A percentile compares a stretch with the other conserved stretches of the same genome.
Evolutionary conservation across 2,329 filamentous ascomycete genomes (phyloP).

Genomic region (Colletotrichum karsti): DNA sequence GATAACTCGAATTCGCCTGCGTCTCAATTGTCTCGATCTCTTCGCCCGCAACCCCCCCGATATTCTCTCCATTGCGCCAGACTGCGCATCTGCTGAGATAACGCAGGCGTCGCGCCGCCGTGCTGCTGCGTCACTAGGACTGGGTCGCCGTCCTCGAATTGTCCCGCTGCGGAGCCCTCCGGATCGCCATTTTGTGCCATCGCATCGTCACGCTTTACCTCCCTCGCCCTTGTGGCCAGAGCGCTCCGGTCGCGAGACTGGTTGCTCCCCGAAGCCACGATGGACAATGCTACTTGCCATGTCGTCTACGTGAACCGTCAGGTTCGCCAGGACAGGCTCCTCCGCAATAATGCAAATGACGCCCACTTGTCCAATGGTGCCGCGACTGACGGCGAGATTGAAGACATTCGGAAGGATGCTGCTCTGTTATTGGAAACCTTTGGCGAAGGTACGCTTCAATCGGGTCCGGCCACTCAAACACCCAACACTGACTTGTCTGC

Average conservation of each 20-base stretch:
- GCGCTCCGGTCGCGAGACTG: slow-evolving; percentile 69
- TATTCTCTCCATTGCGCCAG: not conserved
- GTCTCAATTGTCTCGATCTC: slow-evolving; percentile 7
- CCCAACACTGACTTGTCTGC: not conserved
- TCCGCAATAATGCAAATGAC: slow-evolving; percentile 39
- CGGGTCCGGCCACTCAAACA: not conserved
- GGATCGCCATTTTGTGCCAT: not conserved
- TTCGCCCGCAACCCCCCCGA: not conserved
- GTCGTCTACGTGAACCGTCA: slow-evolving; percentile 68
- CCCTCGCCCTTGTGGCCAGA: slow-evolving; percentile 52
- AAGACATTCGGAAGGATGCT: slow-evolving; percentile 54
- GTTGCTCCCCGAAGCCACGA: slow-evolving; percentile 63
- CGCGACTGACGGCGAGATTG: slow-evolving; percentile 43
- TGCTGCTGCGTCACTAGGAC: slow-evolving; percentile 10
- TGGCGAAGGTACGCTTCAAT: slow-evolving; percentile 58
- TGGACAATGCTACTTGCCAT: slow-evolving; percentile 66
- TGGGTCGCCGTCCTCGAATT: slow-evolving; percentile 22
- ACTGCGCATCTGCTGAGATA: slow-evolving; percentile 1
- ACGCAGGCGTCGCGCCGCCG: not conserved
- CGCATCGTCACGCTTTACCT: slow-evolving; percentile 8
- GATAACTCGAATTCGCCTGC: slow-evolving; percentile 5
- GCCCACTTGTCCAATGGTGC: slow-evolving; percentile 32
- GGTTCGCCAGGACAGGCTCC: slow-evolving; percentile 55
- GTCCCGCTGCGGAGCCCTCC: slow-evolving; percentile 11
- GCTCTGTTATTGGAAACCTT: slow-evolving; percentile 62